Conservation (phyloP, 1,139 yeast genomes). For the Candida dubliniensis region DNA sequence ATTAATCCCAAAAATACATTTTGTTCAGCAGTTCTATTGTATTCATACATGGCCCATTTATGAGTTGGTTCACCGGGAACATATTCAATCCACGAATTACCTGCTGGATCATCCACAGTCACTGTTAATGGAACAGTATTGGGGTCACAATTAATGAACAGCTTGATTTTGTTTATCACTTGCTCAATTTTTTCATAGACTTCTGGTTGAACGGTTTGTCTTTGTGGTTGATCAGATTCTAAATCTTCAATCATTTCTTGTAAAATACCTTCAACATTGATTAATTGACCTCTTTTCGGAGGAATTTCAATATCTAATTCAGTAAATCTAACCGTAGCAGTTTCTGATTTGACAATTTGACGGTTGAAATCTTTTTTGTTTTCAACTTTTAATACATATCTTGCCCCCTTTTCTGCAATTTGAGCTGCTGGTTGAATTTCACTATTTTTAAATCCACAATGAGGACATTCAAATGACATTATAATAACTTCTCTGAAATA, state of each 20-base stretch:
- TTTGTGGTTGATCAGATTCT: slow-evolving; percentile 72
- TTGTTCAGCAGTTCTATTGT: slow-evolving; percentile 85
- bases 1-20: slow-evolving; percentile 83
- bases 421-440: slow-evolving; percentile 94
- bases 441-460: slow-evolving; percentile 86
- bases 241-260: slow-evolving; percentile 84
- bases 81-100: slow-evolving; percentile 95
- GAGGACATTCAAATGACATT: slow-evolving; percentile 96
- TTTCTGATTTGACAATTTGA: slow-evolving; percentile 89
- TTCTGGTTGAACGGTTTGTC: slow-evolving; percentile 73
- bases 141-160: slow-evolving; percentile 62
- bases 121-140: slow-evolving; percentile 77
- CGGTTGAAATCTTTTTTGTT: slow-evolving; percentile 74
- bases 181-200: slow-evolving; percentile 71
- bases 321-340: slow-evolving; percentile 76
- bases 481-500: slow-evolving; percentile 86
- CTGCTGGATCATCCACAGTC: slow-evolving; percentile 89
- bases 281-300: slow-evolving; percentile 88
- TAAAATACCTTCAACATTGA: slow-evolving; percentile 88
- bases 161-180: slow-evolving; percentile 60
- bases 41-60: slow-evolving; percentile 87
- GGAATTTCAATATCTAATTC: slow-evolving; percentile 95
- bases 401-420: slow-evolving; percentile 83
- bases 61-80: slow-evolving; percentile 86
- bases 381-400: slow-evolving; percentile 72